phyloP scores from a whole-genome alignment of 371 early-diverging fungal genomes.

The Blakeslea trispora region DNA sequence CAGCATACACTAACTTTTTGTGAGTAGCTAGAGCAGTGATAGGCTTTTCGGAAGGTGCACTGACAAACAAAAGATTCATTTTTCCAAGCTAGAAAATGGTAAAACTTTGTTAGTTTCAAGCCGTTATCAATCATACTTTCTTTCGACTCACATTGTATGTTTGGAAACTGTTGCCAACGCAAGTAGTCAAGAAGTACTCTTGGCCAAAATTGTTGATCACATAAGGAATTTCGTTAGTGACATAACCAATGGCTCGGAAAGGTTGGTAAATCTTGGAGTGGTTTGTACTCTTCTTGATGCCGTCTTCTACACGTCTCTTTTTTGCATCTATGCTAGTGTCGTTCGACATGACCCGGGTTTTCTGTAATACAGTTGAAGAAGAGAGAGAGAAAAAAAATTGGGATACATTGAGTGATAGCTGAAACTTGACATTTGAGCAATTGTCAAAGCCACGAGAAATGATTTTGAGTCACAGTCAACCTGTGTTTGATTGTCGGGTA shows the following conservation, averaged over 20 bases:
- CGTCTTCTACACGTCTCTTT: constrained; percentile 27
- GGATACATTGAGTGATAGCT: too few species aligned
- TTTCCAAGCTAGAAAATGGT: constrained; percentile 38
- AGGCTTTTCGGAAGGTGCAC: constrained; percentile 67
- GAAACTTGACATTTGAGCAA: too few species aligned
- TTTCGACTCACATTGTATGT: constrained; percentile 69
- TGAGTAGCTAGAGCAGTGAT: constrained; percentile 78
- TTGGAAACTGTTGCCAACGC: constrained; percentile 85
- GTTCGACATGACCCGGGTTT: constrained; percentile 7
- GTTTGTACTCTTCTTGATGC: constrained; percentile 7
- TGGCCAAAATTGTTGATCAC: constrained; percentile 80
- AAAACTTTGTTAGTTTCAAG: neutral
- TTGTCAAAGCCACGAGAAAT: too few species aligned
- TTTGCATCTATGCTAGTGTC: constrained; percentile 8
- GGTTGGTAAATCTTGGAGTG: constrained; percentile 75
- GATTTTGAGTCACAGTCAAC: too few species aligned
- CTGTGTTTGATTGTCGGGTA: too few species aligned
- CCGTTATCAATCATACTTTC: neutral
- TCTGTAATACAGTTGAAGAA: neutral
- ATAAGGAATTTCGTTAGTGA: constrained; percentile 80
- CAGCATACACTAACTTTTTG: constrained; percentile 75
- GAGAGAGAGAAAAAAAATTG: too few species aligned
- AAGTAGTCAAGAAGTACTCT: constrained; percentile 78
- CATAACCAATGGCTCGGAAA: constrained; percentile 89
- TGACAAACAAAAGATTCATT: constrained; percentile 55